These are phyloP conservation scores for Colletotrichum sp. DNA, from an alignment of 2,329 filamentous ascomycete species.

Conservation along the genomic window DNA sequence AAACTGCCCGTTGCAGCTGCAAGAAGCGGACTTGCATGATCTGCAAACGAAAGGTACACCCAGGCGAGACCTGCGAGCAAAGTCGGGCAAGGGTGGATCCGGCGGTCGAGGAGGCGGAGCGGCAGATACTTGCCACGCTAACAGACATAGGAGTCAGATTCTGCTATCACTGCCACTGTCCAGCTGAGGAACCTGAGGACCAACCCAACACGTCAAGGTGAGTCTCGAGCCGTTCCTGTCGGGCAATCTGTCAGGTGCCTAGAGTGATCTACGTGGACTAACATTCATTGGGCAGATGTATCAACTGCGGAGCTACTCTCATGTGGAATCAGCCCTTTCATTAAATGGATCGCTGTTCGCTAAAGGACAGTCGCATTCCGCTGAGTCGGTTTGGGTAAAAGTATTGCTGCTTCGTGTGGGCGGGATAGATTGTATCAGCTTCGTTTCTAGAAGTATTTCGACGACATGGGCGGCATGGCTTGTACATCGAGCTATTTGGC, in stretches of 20 bases:
- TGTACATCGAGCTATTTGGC: not conserved
- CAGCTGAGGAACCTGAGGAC: not conserved
- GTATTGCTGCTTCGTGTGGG: not conserved
- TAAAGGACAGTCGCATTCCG: not conserved
- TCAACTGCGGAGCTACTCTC: too few species aligned
- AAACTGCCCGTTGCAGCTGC: not conserved
- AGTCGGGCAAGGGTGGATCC: not conserved
- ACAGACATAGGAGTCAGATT: not conserved
- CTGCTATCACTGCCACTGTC: not conserved
- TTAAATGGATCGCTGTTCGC: too few species aligned
- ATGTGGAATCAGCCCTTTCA: too few species aligned
- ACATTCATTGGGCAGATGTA: too few species aligned
- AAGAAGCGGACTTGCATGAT: not conserved
- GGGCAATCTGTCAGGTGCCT: too few species aligned
- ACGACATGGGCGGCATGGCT: not conserved
- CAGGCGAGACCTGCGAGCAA: not conserved
- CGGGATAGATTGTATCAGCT: not conserved
- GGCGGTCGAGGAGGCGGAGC: not conserved
- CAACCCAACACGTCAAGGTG: fast-evolving
- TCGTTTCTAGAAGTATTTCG: not conserved
- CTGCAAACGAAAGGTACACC: not conserved
- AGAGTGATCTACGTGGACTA: too few species aligned
- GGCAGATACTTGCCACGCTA: not conserved
- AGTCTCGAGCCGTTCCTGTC: not conserved
- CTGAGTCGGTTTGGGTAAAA: not conserved